Evolutionary conservation across 1,284 basidiomycete genomes (phyloP).

Genomic region (Neotropicomus parvogracilis): DNA sequence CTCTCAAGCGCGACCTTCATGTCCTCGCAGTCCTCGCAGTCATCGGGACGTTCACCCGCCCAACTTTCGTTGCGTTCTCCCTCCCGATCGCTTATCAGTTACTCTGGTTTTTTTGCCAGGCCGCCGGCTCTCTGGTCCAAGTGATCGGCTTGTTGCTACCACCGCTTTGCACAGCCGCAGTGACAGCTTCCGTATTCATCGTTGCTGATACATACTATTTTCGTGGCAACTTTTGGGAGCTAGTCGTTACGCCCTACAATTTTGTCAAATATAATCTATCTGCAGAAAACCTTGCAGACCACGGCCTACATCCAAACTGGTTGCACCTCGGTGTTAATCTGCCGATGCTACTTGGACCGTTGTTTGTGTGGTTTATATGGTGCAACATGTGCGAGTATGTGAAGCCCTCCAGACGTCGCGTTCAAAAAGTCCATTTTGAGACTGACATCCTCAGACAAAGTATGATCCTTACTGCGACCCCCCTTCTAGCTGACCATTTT

Average conservation of each 20-base stretch:
- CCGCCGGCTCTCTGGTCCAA: slow-evolving; percentile 13
- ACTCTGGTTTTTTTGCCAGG: slow-evolving; percentile 16
- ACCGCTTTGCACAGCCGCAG: slow-evolving; percentile 20
- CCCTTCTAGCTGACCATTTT: slow-evolving; percentile 7
- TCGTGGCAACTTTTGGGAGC: slow-evolving; percentile 16
- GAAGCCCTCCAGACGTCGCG: not conserved
- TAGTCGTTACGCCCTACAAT: slow-evolving; percentile 38
- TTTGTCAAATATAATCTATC: slow-evolving; percentile 39
- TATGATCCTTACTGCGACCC: slow-evolving; percentile 3
- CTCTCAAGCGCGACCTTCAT: slow-evolving; percentile 17
- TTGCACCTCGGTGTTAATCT: slow-evolving; percentile 39
- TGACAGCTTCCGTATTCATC: slow-evolving; percentile 21
- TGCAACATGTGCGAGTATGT: slow-evolving; percentile 6
- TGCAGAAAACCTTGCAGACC: slow-evolving; percentile 36
- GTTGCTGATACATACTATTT: slow-evolving; percentile 35
- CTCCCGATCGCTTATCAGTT: slow-evolving; percentile 32
- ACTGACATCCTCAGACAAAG: slow-evolving; percentile 23
- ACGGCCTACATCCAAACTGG: slow-evolving; percentile 42
- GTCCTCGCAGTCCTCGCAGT: slow-evolving; percentile 28
- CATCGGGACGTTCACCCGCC: slow-evolving; percentile 35
- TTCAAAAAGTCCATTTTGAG: slow-evolving; percentile 10
- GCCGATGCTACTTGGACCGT: slow-evolving; percentile 39
- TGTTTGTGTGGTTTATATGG: slow-evolving; percentile 25
- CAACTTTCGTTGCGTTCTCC: slow-evolving; percentile 37
- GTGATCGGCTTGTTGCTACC: slow-evolving; percentile 13